These are phyloP conservation scores for Selenicereus undatus DNA, from an alignment of 148 eudicot species.

Conservation along the genomic window DNA sequence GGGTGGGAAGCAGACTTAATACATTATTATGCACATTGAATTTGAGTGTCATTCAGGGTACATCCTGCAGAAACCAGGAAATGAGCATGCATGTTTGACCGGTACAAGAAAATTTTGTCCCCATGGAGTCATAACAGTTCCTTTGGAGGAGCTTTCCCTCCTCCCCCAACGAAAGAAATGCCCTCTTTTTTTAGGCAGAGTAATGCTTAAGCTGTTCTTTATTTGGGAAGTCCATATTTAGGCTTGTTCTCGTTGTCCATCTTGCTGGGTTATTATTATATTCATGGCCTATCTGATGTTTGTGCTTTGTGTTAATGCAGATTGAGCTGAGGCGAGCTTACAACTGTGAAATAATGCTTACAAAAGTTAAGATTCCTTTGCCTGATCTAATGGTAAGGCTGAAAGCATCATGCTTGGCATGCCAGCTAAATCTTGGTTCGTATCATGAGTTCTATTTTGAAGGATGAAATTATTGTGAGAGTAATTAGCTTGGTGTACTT, in stretches of 20 bases:
- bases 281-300: constrained; percentile 10
- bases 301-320: constrained; percentile 43
- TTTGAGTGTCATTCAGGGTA: constrained; percentile 9
- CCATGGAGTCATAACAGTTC: too few species aligned
- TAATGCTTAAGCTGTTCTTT: not conserved
- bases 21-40: not conserved
- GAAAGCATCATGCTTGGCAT: constrained; percentile 10
- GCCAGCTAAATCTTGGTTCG: not conserved
- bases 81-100: not conserved
- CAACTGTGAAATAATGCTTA: constrained; percentile 92
- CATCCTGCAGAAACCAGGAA: not conserved
- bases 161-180: too few species aligned
- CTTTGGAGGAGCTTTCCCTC: too few species aligned
- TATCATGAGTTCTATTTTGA: not conserved
- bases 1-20: too few species aligned
- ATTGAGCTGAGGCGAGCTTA: constrained; percentile 79
- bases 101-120: not conserved
- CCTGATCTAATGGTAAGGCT: constrained; percentile 76
- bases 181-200: not conserved
- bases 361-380: constrained; percentile 86
- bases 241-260: not conserved
- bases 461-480: not conserved
- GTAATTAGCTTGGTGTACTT: not conserved
- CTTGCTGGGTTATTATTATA: not conserved
- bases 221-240: not conserved